Conservation (phyloP, 148 eudicot species). For the Rhododendron kiyosumense region DNA sequence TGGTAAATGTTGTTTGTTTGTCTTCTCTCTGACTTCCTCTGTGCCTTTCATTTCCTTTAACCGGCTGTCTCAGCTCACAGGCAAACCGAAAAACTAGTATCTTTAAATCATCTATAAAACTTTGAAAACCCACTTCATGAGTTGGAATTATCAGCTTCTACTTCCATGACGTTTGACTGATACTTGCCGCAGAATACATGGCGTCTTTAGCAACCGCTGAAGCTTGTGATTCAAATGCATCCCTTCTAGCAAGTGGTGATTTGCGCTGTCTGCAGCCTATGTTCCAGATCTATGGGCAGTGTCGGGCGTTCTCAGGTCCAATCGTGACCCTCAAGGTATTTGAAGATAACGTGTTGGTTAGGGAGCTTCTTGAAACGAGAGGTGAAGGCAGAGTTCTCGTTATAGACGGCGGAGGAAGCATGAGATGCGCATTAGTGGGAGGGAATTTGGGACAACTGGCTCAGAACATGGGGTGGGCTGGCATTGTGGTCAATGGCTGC, state of each 20-base stretch:
- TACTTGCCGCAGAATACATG: slow-evolving; percentile 16
- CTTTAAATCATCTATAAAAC: background rate
- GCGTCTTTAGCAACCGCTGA: slow-evolving; percentile 36
- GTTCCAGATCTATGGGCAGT: slow-evolving; percentile 35
- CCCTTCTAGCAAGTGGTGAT: slow-evolving; percentile 30
- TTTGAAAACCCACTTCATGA: background rate
- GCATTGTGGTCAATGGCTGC: slow-evolving; percentile 40
- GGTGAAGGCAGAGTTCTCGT: slow-evolving; percentile 44
- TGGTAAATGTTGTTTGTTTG: background rate
- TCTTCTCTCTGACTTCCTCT: background rate
- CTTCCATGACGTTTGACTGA: background rate
- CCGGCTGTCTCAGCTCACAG: background rate
- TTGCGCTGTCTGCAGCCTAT: slow-evolving; percentile 31
- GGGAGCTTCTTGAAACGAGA: slow-evolving; percentile 39
- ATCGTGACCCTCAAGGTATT: slow-evolving; percentile 37
- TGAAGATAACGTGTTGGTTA: slow-evolving; percentile 41
- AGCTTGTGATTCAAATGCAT: slow-evolving; percentile 28
- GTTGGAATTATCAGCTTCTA: background rate
- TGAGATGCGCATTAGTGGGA: slow-evolving; percentile 41
- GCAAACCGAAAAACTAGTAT: background rate
- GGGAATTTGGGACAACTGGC: slow-evolving; percentile 41
- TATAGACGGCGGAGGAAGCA: slow-evolving; percentile 42
- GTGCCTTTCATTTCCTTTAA: background rate
- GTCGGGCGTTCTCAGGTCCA: slow-evolving; percentile 32
- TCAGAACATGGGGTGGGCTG: slow-evolving; percentile 44